These are phyloP conservation scores for Teratosphaeria destructans DNA, from an alignment of 2,329 filamentous ascomycete species.

Conservation along the genomic window DNA sequence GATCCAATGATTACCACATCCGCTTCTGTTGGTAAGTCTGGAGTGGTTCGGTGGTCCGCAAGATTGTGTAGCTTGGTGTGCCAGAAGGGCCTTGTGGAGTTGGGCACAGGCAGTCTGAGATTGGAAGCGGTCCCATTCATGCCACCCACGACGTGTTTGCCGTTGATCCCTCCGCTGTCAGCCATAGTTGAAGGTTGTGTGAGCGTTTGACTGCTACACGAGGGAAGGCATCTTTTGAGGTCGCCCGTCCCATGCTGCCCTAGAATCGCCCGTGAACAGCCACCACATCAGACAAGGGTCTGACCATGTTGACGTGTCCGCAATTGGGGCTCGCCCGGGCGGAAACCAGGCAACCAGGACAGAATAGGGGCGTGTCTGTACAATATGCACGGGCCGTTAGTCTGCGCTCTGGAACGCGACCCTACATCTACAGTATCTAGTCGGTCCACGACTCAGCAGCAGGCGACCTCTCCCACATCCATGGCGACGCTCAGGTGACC, in stretches of 20 bases:
- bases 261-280: not conserved
- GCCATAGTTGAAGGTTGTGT: not conserved
- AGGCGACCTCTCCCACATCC: not conserved
- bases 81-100: constrained; percentile 29
- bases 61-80: constrained; percentile 26
- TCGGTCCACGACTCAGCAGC: no score
- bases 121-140: not conserved
- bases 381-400: not conserved
- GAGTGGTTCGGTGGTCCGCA: constrained; percentile 51
- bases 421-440: no score
- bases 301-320: not conserved
- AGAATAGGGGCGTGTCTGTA: not conserved
- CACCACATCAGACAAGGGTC: not conserved
- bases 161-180: not conserved
- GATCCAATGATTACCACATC: constrained; percentile 62
- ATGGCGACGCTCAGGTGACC: not conserved
- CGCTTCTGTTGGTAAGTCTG: constrained; percentile 46
- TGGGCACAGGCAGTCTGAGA: constrained; percentile 1
- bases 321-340: not conserved
- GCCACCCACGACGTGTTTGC: not conserved
- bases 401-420: no score
- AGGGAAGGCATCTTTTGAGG: no score
- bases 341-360: not conserved
- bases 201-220: not conserved
- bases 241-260: no score